A percentile compares a stretch with the other conserved stretches of the same genome.
Conservation (phyloP, 2,329 filamentous ascomycete genomes). For the Nigrospora osmanthi region DNA sequence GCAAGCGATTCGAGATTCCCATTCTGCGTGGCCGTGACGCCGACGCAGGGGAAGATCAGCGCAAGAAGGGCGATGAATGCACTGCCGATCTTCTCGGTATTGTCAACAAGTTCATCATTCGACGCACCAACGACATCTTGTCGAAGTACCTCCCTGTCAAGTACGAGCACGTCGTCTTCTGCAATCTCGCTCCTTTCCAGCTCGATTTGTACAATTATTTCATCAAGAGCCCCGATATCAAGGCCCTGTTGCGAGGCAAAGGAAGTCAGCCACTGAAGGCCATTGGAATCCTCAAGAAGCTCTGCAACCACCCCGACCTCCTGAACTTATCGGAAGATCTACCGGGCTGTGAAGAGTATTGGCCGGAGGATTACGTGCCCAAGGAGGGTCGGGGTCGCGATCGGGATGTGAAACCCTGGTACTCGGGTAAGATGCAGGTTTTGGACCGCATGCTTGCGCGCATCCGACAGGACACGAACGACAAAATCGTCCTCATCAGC, state of each 20-base stretch:
- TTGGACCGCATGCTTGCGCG: constrained; percentile 96
- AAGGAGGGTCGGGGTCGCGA: constrained; percentile 84
- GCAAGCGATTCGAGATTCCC: constrained; percentile 87
- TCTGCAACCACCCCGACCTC: constrained; percentile 96
- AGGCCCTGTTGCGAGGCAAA: constrained; percentile 83
- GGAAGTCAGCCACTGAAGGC: constrained; percentile 94
- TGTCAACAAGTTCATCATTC: constrained; percentile 98
- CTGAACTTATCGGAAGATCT: constrained; percentile 77
- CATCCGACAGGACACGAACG: constrained; percentile 91
- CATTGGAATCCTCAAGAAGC: constrained; percentile 93
- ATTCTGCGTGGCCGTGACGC: constrained; percentile 90
- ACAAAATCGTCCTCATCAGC: constrained; percentile 98
- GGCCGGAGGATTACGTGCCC: constrained; percentile 79
- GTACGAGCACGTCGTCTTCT: constrained; percentile 99
- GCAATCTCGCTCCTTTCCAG: constrained; percentile 88
- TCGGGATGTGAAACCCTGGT: constrained; percentile 88
- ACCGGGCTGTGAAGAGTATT: constrained; percentile 75
- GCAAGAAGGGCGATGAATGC: constrained; percentile 75
- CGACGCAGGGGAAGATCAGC: constrained; percentile 74
- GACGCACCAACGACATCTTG: constrained; percentile 92
- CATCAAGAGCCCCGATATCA: constrained; percentile 90
- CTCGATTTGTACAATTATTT: constrained; percentile 94
- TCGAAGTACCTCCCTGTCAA: constrained; percentile 97
- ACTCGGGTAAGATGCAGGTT: constrained; percentile 97
- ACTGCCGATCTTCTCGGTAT: constrained; percentile 71